Evolutionary conservation across 257 asterid species (phyloP).

Genomic region (Salvia rosmarinus): DNA sequence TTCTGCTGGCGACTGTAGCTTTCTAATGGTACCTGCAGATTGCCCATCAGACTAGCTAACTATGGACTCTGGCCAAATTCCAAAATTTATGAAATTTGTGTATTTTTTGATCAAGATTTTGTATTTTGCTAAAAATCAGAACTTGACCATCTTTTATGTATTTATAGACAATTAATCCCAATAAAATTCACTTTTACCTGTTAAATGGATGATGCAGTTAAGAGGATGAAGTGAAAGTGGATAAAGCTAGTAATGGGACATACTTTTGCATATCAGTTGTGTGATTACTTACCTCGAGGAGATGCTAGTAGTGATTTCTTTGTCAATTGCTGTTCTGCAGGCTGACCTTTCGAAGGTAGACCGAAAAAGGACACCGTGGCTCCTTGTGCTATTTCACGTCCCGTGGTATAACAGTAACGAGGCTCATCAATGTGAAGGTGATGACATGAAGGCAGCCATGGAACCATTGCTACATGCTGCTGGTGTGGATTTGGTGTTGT

Average conservation of each 20-base stretch:
- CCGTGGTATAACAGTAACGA: slow-evolving; percentile 94
- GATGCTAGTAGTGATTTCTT: slow-evolving; percentile 18
- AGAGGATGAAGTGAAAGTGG: neutral
- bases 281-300: neutral
- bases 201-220: neutral
- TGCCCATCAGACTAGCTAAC: no score
- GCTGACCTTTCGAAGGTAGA: slow-evolving; percentile 79
- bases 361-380: slow-evolving; percentile 83
- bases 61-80: no score
- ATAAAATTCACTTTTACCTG: neutral
- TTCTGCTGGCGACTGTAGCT: no score
- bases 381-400: slow-evolving; percentile 78
- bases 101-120: no score
- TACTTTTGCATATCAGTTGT: neutral
- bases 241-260: neutral
- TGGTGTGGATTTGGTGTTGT: slow-evolving; percentile 73
- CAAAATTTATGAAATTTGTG: no score
- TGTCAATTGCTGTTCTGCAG: slow-evolving; percentile 45
- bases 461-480: slow-evolving; percentile 85
- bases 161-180: no score
- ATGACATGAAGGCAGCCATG: slow-evolving; percentile 77
- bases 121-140: no score
- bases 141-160: no score
- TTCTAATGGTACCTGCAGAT: no score
- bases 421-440: slow-evolving; percentile 96